Percentiles rank a stretch among this genome's conserved stretches.
These are phyloP conservation scores for Climacium dendroides DNA, from an alignment of 225 moss, liverwort and hornwort species.

Conservation along the genomic window DNA sequence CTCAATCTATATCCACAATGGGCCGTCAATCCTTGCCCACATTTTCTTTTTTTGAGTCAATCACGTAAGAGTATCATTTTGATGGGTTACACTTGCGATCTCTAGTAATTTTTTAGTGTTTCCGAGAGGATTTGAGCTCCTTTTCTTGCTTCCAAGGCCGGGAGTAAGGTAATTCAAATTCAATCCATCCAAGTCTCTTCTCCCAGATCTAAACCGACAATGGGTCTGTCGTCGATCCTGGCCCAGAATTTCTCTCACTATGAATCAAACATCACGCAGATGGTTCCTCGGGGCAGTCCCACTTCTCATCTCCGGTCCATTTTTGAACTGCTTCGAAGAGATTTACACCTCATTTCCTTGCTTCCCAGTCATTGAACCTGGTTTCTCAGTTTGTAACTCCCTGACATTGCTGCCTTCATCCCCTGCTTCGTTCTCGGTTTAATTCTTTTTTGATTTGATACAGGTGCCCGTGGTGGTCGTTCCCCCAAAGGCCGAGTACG, in stretches of 20 bases:
- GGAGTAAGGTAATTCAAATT: background rate
- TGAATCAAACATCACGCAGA: background rate
- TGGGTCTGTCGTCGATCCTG: no score
- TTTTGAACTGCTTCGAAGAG: background rate
- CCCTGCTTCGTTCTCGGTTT: background rate
- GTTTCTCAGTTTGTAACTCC: background rate
- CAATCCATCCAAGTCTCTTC: background rate
- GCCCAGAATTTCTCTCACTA: background rate
- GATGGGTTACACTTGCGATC: background rate
- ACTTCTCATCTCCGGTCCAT: background rate
- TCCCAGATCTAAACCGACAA: no score
- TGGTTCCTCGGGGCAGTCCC: background rate
- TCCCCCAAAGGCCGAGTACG: slow-evolving; percentile 38
- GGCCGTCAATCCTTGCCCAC: no score
- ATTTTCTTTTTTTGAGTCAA: background rate
- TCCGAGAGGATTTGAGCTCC: background rate
- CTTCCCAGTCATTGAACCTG: no score
- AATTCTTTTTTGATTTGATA: background rate
- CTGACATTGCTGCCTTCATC: background rate
- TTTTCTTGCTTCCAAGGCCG: background rate
- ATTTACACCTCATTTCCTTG: background rate
- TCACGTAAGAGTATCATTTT: background rate
- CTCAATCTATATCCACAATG: background rate
- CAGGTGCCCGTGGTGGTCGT: background rate
- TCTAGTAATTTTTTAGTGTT: background rate